Base-by-base conservation (phyloP, 2,329 filamentous ascomycete species). In the Trichophyton mentagrophytes region DNA sequence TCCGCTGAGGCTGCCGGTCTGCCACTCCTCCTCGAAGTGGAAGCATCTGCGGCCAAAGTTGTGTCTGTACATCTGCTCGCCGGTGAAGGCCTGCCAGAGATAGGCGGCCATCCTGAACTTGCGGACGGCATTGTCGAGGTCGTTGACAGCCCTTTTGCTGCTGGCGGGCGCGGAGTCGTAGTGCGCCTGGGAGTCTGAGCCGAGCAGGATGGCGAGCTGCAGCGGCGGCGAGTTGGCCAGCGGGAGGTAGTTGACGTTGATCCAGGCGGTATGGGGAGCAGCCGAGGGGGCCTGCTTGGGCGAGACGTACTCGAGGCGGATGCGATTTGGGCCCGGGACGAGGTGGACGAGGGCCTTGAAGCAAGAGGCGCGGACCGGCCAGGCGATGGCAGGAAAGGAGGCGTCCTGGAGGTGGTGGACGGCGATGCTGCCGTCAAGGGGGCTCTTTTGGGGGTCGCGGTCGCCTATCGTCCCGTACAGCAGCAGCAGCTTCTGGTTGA, bases 101-200 rank as follows among this genome's bases (percentile, higher is more conserved):
- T 97, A 96, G 25, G 90, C 92, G 17, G 90, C 87, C 88, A 95
- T 96, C 64, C 91, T 84, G 71, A 93, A 96, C 71, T 99, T 99
- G 68, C 83, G 84, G 58, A 95, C 81, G 0, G 93, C 93, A 6
- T 83, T 84, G 9, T 91, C 86, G 40, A 97, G 71, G 1, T 81
- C 82, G 72, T 96, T 95, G 17, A 89, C 91, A 78, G 95, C 91
- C 66, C 82, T 85, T 60, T 89, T 84, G 25, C 25, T 27, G 25
- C 25, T 27, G 25, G 25, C 25, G 0, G 90, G 90, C 15, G 85
- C 81, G 3, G 89, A 85, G 75, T 97, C 91, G 68, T 88, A 96
- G 1, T 86, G 92, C 44, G 82, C 88, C 0, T 88, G 85, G 0
- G 92, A 97, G 70, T 99, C 93, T 70, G 87, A 91, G 25, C 85